These are phyloP conservation scores for Caloboletus inedulis DNA, from an alignment of 1,284 basidiomycete species.

Conservation along the genomic window DNA sequence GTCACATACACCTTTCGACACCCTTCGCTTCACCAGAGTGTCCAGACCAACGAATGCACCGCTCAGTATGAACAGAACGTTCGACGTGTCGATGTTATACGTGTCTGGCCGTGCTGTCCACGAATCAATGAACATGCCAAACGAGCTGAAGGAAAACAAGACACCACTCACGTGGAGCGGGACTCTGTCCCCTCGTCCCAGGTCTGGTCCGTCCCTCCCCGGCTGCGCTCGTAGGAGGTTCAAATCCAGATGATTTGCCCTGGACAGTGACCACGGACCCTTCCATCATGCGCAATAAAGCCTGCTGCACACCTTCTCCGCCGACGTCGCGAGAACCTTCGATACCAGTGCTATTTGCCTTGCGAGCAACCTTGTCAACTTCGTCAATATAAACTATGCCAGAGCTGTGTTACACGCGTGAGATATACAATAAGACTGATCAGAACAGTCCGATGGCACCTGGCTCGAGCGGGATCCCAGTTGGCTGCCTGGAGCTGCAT, in stretches of 20 bases:
- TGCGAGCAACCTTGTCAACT: constrained; percentile 88
- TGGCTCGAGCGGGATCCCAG: constrained; percentile 80
- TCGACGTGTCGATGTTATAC: constrained; percentile 81
- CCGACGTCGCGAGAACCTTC: constrained; percentile 88
- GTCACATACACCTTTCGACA: constrained; percentile 74
- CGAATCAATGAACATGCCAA: neutral
- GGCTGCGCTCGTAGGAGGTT: constrained; percentile 40
- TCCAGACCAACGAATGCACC: constrained; percentile 95
- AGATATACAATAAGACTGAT: neutral
- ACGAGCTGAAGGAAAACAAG: neutral
- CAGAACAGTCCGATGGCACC: constrained; percentile 38
- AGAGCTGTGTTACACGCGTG: constrained; percentile 45
- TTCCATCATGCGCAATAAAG: constrained; percentile 90
- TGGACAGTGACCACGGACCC: constrained; percentile 83
- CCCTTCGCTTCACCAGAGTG: constrained; percentile 70
- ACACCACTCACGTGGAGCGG: constrained; percentile 20
- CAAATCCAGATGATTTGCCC: constrained; percentile 57
- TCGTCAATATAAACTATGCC: constrained; percentile 98
- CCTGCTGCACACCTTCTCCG: constrained; percentile 95
- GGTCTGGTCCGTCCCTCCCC: constrained; percentile 47
- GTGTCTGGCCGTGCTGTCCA: constrained; percentile 59
- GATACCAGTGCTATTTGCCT: constrained; percentile 53
- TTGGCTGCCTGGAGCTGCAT: constrained; percentile 77
- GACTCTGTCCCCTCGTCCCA: constrained; percentile 35
- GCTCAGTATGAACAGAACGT: constrained; percentile 87